Base-by-base conservation (phyloP, 2,329 filamentous ascomycete species). In the Aspergillus tanneri region DNA sequence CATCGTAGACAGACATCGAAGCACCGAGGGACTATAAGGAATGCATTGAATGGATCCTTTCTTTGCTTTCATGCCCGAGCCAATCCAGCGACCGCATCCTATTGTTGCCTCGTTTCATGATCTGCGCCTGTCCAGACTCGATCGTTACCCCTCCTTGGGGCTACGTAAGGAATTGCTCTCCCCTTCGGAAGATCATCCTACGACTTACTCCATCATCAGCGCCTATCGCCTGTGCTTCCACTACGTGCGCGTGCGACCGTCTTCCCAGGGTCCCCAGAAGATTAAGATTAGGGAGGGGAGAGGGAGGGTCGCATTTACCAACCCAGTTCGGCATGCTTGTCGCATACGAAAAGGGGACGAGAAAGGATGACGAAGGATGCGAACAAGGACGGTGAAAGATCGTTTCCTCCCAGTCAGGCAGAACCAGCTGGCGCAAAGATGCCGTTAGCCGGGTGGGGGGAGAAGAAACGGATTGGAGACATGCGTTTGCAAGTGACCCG, bases 81-180 rank as follows among this genome's bases (percentile, higher is more conserved):
- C 45, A 50, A 53, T 47, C 42, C 46, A 46, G 55, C 46, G 53
- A 55, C 56, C 36, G 39, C 52, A 46, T 51, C 55, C 54, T 58
- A 61, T 59, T 57, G 52, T 42, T 57, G 51, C 45, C 48, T 58
- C 52, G 55, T 60, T 61, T 59, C 51, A 56, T 59, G 56, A 60
- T 61, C 59, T 59, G 54, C 57, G 56, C 55, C 49, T 56, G 57
- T 60, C 57, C 53, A 57, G 57, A 58, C 55, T 57, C 43, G 46
- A 49, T 39, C 45, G 44, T 46, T 60, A 60, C 58, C 58, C 58
- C 58, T 59, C 57, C 52, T 53, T 52, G 45, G 47, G 50, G 45
- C 55, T 54, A 51, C 50, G 49, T 54, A 54, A 59, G 51, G 58
- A 47, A n/a, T n/a, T n/a, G n/a, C n/a, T 56, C 49, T 32, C 44